Base-by-base conservation (phyloP, 1,284 basidiomycete genomes). In the Pseudozyma sp. region DNA sequence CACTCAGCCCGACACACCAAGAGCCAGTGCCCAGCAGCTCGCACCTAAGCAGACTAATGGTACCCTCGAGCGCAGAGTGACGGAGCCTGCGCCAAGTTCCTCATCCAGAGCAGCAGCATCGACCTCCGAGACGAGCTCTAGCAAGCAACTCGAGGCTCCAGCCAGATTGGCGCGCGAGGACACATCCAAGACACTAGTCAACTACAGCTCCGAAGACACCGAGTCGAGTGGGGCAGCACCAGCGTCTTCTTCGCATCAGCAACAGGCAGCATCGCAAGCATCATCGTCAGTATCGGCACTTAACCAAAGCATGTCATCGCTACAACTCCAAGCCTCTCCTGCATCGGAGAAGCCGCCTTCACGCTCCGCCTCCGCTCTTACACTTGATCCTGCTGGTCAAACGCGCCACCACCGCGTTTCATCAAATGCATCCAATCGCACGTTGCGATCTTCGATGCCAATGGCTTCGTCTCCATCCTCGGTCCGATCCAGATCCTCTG, bases 401-500 rank as follows among this genome's bases (percentile, higher is more conserved):
- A 45, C 72, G 31, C 58, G 67, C 14, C 71, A 72, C 21, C 67
- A 64, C 12, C 74, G 70, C n/a, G 65, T 57, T 25, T 58, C 59
- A 4, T 79, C 74, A 16, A 72, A 36, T 43, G 68, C 74, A 16
- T 78, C 77, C 19, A 77, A 68, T 40, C 65, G 69, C 6, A 76
- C 70, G n/a, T 61, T 73, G 25, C 61, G 73, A 18, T 59, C 69
- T 2, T 70, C 67, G 5, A 53, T 63, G 64, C 65, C 67, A 16
- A 36, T 59, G 36, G 59, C 54, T 18, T 73, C 72, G 3, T 75
- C 71, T 10, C 77, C 79, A 12, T 59, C 62, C 14, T 80, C 79
- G 21, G 58, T 70, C 7, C 66, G 76, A 18, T 81, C 79, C n/a
- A 64, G 59, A 25, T 70, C 75, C 1, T 79, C 77, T 5, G 57